These are phyloP conservation scores for Euphorbia lathyris DNA, from an alignment of 345 rosid genomes.

Conservation along the genomic window DNA sequence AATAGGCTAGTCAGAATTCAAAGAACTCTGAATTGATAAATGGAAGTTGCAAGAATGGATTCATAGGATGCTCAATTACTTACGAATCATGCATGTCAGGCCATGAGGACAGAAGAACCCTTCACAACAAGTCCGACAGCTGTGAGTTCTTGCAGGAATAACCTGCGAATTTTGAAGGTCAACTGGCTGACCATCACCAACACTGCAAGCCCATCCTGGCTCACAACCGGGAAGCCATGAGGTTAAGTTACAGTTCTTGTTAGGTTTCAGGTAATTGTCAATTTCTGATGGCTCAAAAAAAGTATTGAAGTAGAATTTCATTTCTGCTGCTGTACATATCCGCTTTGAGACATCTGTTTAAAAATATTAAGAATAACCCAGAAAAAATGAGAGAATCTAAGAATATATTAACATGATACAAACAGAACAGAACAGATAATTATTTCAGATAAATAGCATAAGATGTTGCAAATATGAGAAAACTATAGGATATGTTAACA, in stretches of 20 bases:
- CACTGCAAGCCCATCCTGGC: constrained; percentile 94
- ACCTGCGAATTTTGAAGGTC: constrained; percentile 49
- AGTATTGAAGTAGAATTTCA: constrained; percentile 59
- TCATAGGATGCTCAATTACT: constrained; percentile 27
- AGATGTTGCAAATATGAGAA: not conserved
- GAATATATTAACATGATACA: not conserved
- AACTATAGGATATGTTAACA: too few species aligned
- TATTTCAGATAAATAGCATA: not conserved
- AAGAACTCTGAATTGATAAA: not conserved
- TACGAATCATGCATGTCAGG: constrained; percentile 95
- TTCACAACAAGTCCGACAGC: constrained; percentile 77
- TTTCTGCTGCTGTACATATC: constrained; percentile 78
- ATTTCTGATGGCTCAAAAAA: constrained; percentile 39
- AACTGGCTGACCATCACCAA: constrained; percentile 35
- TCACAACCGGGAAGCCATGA: constrained; percentile 92
- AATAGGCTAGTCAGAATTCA: not conserved
- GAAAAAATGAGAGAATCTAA: not conserved
- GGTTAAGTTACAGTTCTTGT: constrained; percentile 75
- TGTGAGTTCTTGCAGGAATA: constrained; percentile 57
- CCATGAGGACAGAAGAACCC: constrained; percentile 95
- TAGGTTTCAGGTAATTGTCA: constrained; percentile 48
- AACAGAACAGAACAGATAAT: not conserved
- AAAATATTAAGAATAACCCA: constrained; percentile 11
- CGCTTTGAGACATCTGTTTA: constrained; percentile 42
- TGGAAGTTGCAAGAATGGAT: constrained; percentile 8